phyloP scores from a whole-genome alignment of 2,329 filamentous ascomycete species.

The Lasiodiplodia sp. region DNA sequence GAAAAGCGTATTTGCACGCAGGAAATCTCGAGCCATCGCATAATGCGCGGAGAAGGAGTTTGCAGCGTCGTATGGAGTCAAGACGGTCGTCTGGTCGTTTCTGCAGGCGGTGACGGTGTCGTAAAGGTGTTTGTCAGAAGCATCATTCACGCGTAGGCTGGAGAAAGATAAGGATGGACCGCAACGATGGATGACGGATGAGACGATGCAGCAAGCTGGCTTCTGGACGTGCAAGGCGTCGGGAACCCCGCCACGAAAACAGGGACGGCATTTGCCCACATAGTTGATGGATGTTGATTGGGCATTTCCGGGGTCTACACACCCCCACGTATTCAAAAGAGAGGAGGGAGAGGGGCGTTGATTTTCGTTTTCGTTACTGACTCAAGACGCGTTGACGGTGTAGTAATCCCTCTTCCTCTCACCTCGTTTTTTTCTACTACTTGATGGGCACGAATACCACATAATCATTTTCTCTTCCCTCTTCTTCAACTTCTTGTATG shows the following conservation, averaged over 20 bases:
- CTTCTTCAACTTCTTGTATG: slow-evolving; percentile 15
- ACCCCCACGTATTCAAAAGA: slow-evolving; percentile 18
- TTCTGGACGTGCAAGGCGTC: not conserved
- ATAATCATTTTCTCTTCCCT: slow-evolving; percentile 2
- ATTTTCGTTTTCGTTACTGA: not conserved
- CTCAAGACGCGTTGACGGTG: slow-evolving; percentile 1
- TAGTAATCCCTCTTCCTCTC: slow-evolving; percentile 18
- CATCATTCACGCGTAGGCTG: slow-evolving; percentile 6
- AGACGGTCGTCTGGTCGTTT: slow-evolving; percentile 93
- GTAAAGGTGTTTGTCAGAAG: slow-evolving; percentile 79
- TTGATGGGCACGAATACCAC: slow-evolving; percentile 22
- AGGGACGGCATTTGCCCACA: slow-evolving; percentile 15
- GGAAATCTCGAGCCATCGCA: slow-evolving; percentile 89
- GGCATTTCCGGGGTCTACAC: slow-evolving; percentile 15
- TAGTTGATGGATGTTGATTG: slow-evolving; percentile 23
- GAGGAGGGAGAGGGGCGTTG: slow-evolving; percentile 2
- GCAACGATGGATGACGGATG: slow-evolving; percentile 17
- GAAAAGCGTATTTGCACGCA: slow-evolving; percentile 96
- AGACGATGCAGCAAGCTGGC: slow-evolving; percentile 5
- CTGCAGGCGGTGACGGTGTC: slow-evolving; percentile 91
- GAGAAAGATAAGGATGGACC: not conserved
- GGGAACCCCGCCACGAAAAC: not conserved
- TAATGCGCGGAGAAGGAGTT: slow-evolving; percentile 96
- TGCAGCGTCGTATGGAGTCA: slow-evolving; percentile 95
- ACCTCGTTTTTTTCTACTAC: not conserved